Base-by-base conservation (phyloP, 306 rosid genomes). In the Amphicarpaea edgeworthii region DNA sequence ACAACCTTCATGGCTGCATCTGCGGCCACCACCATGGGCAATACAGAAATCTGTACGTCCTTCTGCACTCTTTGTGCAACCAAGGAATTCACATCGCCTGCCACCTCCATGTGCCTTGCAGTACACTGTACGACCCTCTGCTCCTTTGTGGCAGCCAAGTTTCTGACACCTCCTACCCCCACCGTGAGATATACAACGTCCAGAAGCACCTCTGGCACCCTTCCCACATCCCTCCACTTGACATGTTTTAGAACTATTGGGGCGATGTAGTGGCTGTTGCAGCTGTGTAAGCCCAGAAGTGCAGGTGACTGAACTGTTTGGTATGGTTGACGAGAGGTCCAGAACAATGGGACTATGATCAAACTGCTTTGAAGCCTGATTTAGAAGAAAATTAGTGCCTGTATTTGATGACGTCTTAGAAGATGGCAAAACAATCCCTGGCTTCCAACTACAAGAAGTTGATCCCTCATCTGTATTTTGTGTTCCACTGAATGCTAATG, bases 81-180 rank as follows among this genome's bases (percentile, higher is more conserved):
- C 98, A 80, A 93, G 90, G 83, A 63, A 85, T 63, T 93, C 95
- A 78, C 98, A 93, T 54, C 98, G 89, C 43, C 98, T 86, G n/a
- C 98, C 98, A 20, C 98, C 98, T 78, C 98, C 98, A 70, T 93
- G 98, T 76, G 98, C 98, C 90, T 93, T 93, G 84, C 98, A 93
- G 81, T 90, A 93, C 66, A 88, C 98, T 6, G 98, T 93, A 11
- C 98, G 91, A 58, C 98, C 98, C 86, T 93, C 98, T 1, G 98
- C 97, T 57, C 98, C 98, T 77, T 93, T 93, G 84, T 86, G 93
- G 85, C 98, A 93, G n/a, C 97, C 98, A 74, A 78, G 82, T 85
- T 84, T 91, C 75, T 93, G 97, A 79, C 98, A 93, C 84, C 98
- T 89, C 70, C 98, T 83, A 70, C 98, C 98, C 34, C 98, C 98